These are phyloP conservation scores for Trapa incisa DNA, from an alignment of 345 rosid genomes.

Conservation along the genomic window DNA sequence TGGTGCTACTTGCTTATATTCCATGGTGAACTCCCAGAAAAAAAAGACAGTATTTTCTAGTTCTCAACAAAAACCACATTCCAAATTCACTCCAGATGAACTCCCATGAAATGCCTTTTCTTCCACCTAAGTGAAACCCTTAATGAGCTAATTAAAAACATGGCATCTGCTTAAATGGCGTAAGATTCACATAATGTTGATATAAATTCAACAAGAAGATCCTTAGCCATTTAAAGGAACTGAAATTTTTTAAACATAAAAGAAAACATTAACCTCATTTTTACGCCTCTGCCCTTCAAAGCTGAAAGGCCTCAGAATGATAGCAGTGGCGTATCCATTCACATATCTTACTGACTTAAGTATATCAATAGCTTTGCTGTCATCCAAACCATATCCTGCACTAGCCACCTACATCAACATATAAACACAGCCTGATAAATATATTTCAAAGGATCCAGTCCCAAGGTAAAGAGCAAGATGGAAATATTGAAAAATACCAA, in stretches of 20 bases:
- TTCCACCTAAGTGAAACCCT: neutral
- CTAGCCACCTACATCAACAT: constrained; percentile 48
- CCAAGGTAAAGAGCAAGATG: neutral
- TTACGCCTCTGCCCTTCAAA: constrained; percentile 85
- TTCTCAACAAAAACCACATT: neutral
- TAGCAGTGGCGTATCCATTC: constrained; percentile 52
- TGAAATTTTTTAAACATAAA: neutral
- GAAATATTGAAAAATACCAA: neutral
- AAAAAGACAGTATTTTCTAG: neutral
- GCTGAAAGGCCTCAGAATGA: constrained; percentile 74
- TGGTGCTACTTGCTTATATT: neutral
- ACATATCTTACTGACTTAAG: constrained; percentile 36
- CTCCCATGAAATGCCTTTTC: neutral
- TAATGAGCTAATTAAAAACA: neutral
- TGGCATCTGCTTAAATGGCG: neutral
- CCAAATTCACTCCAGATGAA: neutral
- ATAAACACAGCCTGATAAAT: constrained; percentile 4
- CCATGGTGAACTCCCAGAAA: neutral
- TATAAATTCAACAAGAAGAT: neutral
- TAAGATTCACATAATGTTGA: neutral
- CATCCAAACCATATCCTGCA: constrained; percentile 71
- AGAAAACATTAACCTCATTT: constrained; percentile 47
- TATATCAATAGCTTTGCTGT: constrained; percentile 44
- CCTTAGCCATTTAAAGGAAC: neutral
- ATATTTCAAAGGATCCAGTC: neutral